Evolutionary conservation across 2,329 filamentous ascomycete genomes (phyloP).

Genomic region (Emmonsiellopsis sp.): DNA sequence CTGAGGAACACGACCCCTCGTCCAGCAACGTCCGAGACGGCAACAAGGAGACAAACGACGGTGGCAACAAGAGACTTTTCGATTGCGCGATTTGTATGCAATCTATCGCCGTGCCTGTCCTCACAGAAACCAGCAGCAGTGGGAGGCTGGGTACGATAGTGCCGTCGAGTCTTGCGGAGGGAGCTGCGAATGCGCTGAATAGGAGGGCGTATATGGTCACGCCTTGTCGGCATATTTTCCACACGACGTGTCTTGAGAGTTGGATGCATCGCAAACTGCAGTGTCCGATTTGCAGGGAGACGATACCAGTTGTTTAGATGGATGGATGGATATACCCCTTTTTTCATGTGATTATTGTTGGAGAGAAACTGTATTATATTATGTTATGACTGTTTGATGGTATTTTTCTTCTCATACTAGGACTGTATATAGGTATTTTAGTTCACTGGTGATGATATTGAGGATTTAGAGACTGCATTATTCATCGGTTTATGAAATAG

Average conservation of each 20-base stretch:
- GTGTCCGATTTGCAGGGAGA: slow-evolving; percentile 91
- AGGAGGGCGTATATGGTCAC: slow-evolving; percentile 92
- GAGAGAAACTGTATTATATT: no score
- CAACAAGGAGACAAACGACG: slow-evolving; percentile 34
- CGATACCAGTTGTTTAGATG: slow-evolving; percentile 66
- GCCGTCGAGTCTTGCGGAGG: slow-evolving; percentile 27
- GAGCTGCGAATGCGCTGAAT: slow-evolving; percentile 58
- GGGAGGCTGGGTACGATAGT: slow-evolving; percentile 10
- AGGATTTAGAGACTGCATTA: no score
- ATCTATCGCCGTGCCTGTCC: slow-evolving; percentile 76
- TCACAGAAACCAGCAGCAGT: slow-evolving; percentile 44
- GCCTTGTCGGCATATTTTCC: slow-evolving; percentile 92
- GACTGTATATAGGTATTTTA: no score
- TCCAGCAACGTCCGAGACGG: slow-evolving; percentile 13
- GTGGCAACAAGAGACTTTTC: slow-evolving; percentile 50
- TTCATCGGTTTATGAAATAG: no score
- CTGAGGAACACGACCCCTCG: slow-evolving; percentile 29
- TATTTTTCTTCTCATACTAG: no score
- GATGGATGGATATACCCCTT: neutral
- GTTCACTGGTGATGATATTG: no score
- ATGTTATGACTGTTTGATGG: no score
- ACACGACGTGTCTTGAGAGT: slow-evolving; percentile 80
- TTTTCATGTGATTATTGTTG: neutral
- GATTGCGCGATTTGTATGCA: slow-evolving; percentile 96
- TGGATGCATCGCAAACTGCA: slow-evolving; percentile 93